These are phyloP conservation scores for Biancaea sappan DNA, from an alignment of 306 rosid genomes.

Conservation along the genomic window DNA sequence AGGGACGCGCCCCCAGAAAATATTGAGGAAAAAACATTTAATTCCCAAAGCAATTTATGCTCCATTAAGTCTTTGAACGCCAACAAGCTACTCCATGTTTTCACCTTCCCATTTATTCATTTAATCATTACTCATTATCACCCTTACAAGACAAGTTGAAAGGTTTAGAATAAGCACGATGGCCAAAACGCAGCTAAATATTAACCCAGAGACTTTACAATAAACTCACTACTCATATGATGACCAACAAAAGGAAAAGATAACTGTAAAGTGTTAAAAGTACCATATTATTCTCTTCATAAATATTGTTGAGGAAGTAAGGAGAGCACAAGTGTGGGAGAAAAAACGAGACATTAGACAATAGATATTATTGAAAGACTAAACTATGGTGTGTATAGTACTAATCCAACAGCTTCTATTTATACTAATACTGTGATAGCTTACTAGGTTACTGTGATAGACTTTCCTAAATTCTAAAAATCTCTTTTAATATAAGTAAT, in stretches of 20 bases:
- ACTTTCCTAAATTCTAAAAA: not conserved
- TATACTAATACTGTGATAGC: not conserved
- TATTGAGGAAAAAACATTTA: no score
- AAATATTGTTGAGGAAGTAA: no score
- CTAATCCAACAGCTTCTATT: not conserved
- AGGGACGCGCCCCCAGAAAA: not conserved
- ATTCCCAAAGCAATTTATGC: not conserved
- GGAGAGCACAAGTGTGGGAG: no score
- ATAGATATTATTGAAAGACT: not conserved
- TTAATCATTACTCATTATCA: constrained; percentile 5
- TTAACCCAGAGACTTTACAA: constrained; percentile 13
- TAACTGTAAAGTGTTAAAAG: not conserved
- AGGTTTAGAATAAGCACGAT: not conserved
- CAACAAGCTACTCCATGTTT: not conserved
- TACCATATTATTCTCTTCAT: not conserved
- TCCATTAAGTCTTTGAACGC: not conserved
- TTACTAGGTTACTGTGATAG: no score
- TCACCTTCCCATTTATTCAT: not conserved
- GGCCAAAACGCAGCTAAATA: constrained; percentile 11
- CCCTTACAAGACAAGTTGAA: not conserved
- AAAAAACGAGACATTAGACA: not conserved
- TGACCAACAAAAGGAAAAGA: not conserved
- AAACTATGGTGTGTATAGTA: not conserved
- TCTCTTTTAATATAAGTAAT: not conserved
- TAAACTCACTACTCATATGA: not conserved